These are phyloP conservation scores for Podaxis sp. DNA, from an alignment of 768 basidiomycete genomes.

Conservation along the genomic window DNA sequence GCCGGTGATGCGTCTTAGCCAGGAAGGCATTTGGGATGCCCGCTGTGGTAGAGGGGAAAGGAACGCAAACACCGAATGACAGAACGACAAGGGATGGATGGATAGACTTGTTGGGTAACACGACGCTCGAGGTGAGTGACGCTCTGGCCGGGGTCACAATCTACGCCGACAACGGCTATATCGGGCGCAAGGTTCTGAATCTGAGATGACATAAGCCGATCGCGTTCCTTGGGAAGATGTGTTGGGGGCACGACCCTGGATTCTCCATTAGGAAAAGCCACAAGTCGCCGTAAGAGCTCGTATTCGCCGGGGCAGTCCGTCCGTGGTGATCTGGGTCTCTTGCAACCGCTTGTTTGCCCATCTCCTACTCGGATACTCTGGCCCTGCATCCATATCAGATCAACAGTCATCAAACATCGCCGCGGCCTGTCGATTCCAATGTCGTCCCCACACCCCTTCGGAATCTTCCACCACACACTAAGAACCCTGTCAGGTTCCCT, in stretches of 20 bases:
- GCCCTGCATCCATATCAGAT: not conserved
- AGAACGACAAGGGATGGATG: conserved; percentile 13
- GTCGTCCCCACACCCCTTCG: not conserved
- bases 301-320: conserved; percentile 5
- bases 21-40: conserved; percentile 23
- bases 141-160: conserved; percentile 12
- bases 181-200: conserved; percentile 7
- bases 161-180: conserved; percentile 10
- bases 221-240: conserved; percentile 10
- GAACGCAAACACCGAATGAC: conserved; percentile 8
- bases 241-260: not conserved
- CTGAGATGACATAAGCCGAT: conserved; percentile 15
- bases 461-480: not conserved
- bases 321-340: not conserved
- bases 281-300: conserved; percentile 5
- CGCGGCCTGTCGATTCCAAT: not conserved
- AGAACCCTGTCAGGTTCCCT: conserved; percentile 3
- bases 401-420: conserved; percentile 2
- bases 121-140: conserved; percentile 14
- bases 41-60: conserved; percentile 7
- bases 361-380: conserved; percentile 10
- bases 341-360: not conserved
- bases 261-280: conserved; percentile 10
- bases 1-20: conserved; percentile 22
- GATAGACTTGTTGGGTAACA: conserved; percentile 13